A percentile compares a stretch with the other conserved stretches of the same genome.
phyloP scores from a whole-genome alignment of 768 basidiomycete species.

The Auricularia sp. region DNA sequence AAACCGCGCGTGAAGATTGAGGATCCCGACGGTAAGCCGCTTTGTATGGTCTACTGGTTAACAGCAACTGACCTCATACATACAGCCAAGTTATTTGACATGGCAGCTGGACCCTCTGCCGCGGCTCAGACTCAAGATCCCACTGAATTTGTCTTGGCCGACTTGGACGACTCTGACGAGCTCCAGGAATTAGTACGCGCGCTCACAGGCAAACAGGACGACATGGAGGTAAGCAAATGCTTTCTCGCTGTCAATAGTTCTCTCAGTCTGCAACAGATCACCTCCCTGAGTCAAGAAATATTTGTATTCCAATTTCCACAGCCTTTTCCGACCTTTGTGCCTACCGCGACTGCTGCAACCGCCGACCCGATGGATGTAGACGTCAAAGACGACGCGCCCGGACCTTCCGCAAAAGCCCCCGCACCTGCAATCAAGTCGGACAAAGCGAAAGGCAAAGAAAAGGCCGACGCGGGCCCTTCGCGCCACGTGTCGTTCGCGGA shows the following conservation, averaged over 20 bases:
- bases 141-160: not conserved
- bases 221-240: not conserved
- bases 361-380: slow-evolving; percentile 27
- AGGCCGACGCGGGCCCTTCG: slow-evolving; percentile 10
- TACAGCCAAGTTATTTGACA: not conserved
- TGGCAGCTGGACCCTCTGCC: not conserved
- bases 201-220: not conserved
- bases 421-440: slow-evolving; percentile 1
- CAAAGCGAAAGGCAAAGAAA: slow-evolving; percentile 8
- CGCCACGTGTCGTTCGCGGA: slow-evolving; percentile 58
- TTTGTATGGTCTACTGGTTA: not conserved
- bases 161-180: not conserved
- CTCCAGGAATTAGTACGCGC: not conserved
- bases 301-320: slow-evolving; percentile 88
- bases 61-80: not conserved
- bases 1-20: slow-evolving; percentile 34
- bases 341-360: slow-evolving; percentile 23
- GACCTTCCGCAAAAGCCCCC: not conserved
- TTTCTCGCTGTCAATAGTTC: not conserved
- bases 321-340: slow-evolving; percentile 68
- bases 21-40: slow-evolving; percentile 18
- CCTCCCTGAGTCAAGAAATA: slow-evolving; percentile 34
- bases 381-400: slow-evolving; percentile 8
- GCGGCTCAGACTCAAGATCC: not conserved
- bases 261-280: not conserved